Evolutionary conservation across 2,329 filamentous ascomycete genomes (phyloP).

Genomic region (Colletotrichum noveboracense): DNA sequence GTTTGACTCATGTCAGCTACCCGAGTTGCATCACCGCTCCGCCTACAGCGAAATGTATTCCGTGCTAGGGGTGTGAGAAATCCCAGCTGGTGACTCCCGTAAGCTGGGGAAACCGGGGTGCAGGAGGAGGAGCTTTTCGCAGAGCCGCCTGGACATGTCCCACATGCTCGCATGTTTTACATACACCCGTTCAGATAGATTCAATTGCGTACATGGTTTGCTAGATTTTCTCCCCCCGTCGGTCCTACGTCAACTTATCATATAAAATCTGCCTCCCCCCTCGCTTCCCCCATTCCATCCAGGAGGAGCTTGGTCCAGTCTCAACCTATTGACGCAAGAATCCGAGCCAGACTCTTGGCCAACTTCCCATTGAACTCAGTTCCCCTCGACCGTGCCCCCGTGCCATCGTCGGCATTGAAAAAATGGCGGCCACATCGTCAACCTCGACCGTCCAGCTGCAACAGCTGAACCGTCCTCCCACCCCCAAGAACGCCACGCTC

Average conservation of each 20-base stretch:
- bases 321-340: background rate
- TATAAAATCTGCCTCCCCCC: background rate
- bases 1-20: background rate
- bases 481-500: background rate
- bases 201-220: background rate
- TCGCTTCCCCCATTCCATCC: background rate
- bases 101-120: background rate
- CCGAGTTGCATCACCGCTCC: background rate
- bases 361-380: background rate
- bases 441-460: slow-evolving; percentile 5
- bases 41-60: background rate
- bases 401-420: background rate
- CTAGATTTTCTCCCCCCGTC: background rate
- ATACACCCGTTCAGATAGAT: background rate
- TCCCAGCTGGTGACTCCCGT: background rate
- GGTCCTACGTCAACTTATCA: background rate
- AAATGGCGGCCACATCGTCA: background rate
- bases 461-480: background rate
- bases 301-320: background rate
- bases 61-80: background rate
- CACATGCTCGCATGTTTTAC: background rate
- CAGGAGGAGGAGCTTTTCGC: background rate
- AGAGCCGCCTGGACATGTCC: background rate
- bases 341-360: background rate
- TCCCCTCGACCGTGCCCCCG: background rate